These are phyloP conservation scores for Xanthoparmelia taractica DNA, from an alignment of 495 filamentous ascomycete genomes.

Conservation along the genomic window DNA sequence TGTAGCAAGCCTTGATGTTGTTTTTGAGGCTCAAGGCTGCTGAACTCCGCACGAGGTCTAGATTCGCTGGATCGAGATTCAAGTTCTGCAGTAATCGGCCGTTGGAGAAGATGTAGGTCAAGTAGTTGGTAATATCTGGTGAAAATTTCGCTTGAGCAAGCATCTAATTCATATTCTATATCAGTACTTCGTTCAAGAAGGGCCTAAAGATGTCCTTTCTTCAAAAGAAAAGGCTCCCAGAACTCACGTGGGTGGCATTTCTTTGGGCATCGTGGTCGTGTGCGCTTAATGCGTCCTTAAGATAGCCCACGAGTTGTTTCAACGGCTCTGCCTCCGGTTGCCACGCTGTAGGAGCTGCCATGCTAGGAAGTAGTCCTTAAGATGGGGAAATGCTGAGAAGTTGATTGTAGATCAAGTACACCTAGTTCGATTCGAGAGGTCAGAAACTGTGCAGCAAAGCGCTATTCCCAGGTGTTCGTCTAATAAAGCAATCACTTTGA, in stretches of 20 bases:
- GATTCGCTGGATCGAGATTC: conserved; percentile 44
- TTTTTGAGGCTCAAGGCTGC: conserved; percentile 95
- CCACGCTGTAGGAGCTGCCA: conserved; percentile 63
- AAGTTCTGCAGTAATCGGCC: conserved; percentile 51
- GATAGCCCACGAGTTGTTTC: conserved; percentile 77
- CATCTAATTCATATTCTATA: conserved; percentile 53
- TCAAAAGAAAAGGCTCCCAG: conserved; percentile 21
- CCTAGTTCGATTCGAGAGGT: neutral
- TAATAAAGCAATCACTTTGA: neutral
- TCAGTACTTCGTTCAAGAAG: conserved; percentile 6
- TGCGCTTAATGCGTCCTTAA: conserved; percentile 85
- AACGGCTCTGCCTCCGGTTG: conserved; percentile 82
- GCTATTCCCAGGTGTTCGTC: neutral
- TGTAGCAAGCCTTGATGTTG: conserved; percentile 65
- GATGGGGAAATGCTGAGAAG: neutral
- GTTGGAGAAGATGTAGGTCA: conserved; percentile 81
- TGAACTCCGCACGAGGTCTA: conserved; percentile 72
- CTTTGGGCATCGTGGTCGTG: conserved; percentile 71
- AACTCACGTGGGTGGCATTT: conserved; percentile 63
- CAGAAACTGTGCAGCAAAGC: neutral
- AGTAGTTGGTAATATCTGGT: conserved; percentile 94
- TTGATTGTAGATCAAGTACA: neutral
- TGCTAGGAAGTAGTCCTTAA: neutral
- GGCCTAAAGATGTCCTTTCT: neutral
- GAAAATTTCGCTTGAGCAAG: conserved; percentile 82